Conservation (phyloP, 1,139 yeast genomes). For the Pichia kudriavzevii region DNA sequence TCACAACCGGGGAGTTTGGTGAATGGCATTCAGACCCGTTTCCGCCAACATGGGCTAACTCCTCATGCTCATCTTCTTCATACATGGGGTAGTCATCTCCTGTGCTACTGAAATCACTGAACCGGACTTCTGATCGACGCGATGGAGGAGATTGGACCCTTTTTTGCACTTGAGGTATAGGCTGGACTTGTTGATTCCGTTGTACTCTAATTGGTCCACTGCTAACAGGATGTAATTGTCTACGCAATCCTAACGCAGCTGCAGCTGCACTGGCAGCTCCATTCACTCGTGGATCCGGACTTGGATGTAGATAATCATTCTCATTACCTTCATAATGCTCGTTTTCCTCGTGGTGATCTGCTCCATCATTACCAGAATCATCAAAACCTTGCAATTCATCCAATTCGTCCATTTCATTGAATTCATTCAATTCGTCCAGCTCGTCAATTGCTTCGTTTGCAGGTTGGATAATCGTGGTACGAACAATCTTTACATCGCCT, state of each 20-base stretch:
- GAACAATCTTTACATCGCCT: constrained; percentile 29
- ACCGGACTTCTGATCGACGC: constrained; percentile 2
- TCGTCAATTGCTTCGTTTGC: constrained; percentile 14
- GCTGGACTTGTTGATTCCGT: too few species aligned
- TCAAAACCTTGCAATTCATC: constrained; percentile 18
- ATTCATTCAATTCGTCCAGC: constrained; percentile 14
- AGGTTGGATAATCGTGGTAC: constrained; percentile 22
- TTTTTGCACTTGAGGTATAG: too few species aligned
- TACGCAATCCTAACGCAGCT: not conserved
- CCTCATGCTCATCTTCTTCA: not conserved
- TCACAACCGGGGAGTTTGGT: too few species aligned
- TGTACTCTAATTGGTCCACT: too few species aligned
- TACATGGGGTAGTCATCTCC: too few species aligned
- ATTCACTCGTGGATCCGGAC: constrained; percentile 6
- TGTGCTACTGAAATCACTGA: not conserved
- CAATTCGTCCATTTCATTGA: constrained; percentile 17
- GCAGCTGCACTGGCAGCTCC: constrained; percentile 9
- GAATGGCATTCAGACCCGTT: constrained; percentile 5
- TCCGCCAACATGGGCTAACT: constrained; percentile 3
- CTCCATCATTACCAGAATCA: constrained; percentile 3
- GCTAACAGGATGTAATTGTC: constrained; percentile 1
- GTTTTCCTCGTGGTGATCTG: not conserved
- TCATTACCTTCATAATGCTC: constrained; percentile 1
- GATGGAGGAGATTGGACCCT: too few species aligned
- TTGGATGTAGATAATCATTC: not conserved